Evolutionary conservation across 768 basidiomycete species (phyloP).

Genomic region (Cyathus striatus): DNA sequence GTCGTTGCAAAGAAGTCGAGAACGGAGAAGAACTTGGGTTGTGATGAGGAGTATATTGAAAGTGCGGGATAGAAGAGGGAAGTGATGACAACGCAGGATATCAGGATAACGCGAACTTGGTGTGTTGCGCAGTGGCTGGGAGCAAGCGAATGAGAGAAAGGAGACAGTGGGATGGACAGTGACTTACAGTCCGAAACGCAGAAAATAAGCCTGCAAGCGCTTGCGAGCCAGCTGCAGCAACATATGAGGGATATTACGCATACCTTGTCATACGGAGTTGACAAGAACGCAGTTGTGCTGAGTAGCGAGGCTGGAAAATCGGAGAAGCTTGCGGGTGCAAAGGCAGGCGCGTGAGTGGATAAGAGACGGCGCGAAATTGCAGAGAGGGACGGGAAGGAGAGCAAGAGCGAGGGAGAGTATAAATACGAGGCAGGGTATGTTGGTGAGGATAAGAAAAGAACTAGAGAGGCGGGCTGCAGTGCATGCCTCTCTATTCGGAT

Average conservation of each 20-base stretch:
- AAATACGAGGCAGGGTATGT: too few species aligned
- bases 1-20: slow-evolving; percentile 57
- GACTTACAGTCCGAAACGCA: slow-evolving; percentile 77
- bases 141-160: slow-evolving; percentile 7
- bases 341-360: background rate
- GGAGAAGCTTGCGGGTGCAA: background rate
- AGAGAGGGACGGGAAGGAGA: slow-evolving; percentile 1
- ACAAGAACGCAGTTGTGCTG: too few species aligned
- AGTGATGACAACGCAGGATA: slow-evolving; percentile 84
- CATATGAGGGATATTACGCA: slow-evolving; percentile 14
- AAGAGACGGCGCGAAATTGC: background rate
- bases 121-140: slow-evolving; percentile 83
- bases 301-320: too few species aligned
- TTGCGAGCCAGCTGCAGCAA: slow-evolving; percentile 34
- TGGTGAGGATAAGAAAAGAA: too few species aligned
- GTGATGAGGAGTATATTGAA: slow-evolving; percentile 73
- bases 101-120: slow-evolving; percentile 84
- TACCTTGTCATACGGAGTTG: too few species aligned
- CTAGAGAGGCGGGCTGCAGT: too few species aligned
- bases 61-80: slow-evolving; percentile 90
- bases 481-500: too few species aligned
- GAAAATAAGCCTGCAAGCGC: slow-evolving; percentile 49
- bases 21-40: slow-evolving; percentile 59
- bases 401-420: background rate
- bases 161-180: background rate